Base-by-base conservation (phyloP, 345 rosid genomes). In the Clausena lansium region DNA sequence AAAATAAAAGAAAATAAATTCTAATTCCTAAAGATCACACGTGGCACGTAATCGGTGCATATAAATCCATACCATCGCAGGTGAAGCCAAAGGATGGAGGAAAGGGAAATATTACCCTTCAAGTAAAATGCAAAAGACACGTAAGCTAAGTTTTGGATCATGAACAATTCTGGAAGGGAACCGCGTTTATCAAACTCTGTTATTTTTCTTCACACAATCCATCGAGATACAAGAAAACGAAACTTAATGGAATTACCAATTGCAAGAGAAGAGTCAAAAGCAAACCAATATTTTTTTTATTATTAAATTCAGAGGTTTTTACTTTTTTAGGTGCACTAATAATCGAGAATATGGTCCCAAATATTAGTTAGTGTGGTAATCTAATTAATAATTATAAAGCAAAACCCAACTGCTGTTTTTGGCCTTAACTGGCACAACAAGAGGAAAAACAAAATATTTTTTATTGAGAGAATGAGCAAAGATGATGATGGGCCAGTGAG, bases 401-500 rank as follows among this genome's bases (percentile, higher is more conserved):
- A 22, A n/a, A 55, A 55, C 9, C 22, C 60, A 55, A 19, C 22
- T 22, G n/a, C 24, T 22, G 4, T 25, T 59, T 59, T 59, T 24
- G 7, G 39, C 32, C 11, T 39, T 14, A 3, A 60, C 25, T 14
- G n/a, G 4, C 57, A 39, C 3, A 14, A 25, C 52, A 13, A 19
- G n/a, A 17, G 17, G 30, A 41, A 9, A 28, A 20, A 17, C 14
- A 33, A 38, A 39, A 41, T 36, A 19, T 57, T 1, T 25, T 11
- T 7, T 38, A 41, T 74, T 8, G 24, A 52, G 50, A 52, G 45
- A 73, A 85, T 80, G 87, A 81, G 85, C 64, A 80, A 79, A 82
- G 83, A 83, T 71, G 90, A 84, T 28, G 88, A 83, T 22, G 91
- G 81, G 76, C 81, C 87, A 38, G 84, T 74, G 13, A 45, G 17